Conservation (phyloP, 1,139 yeast species). For the Pichia sp. region DNA sequence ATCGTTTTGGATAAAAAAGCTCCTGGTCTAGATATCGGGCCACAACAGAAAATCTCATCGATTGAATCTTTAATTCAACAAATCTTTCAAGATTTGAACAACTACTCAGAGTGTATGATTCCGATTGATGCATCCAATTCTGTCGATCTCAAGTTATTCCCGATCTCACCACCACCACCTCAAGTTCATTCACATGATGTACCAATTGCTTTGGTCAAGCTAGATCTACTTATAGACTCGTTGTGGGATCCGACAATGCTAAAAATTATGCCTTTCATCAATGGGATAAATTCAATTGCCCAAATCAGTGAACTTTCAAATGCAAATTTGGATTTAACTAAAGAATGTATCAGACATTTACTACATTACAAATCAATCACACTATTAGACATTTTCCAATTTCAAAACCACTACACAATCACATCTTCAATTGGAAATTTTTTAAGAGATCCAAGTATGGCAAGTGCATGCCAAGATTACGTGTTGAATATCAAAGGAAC, state of each 20-base stretch:
- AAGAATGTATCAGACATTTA: conserved; percentile 85
- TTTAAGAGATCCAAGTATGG: conserved; percentile 59
- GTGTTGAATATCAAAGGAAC: conserved; percentile 41
- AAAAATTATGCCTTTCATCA: conserved; percentile 75
- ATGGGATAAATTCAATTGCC: conserved; percentile 81
- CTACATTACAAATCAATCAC: conserved; percentile 85
- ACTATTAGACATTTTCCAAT: conserved; percentile 83
- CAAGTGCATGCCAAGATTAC: conserved; percentile 83
- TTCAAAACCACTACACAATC: conserved; percentile 82
- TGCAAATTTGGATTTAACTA: conserved; percentile 73
- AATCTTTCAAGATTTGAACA: conserved; percentile 86
- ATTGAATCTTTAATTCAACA: conserved; percentile 83
- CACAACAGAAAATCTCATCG: conserved; percentile 49
- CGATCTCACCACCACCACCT: conserved; percentile 81
- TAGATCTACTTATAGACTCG: conserved; percentile 70
- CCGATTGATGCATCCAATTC: conserved; percentile 89
- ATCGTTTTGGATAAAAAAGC: conserved; percentile 24
- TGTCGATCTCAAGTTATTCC: conserved; percentile 87
- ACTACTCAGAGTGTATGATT: conserved; percentile 91
- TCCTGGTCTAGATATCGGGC: conserved; percentile 26
- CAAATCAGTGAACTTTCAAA: conserved; percentile 76
- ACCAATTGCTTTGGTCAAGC: conserved; percentile 77
- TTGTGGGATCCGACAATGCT: conserved; percentile 98
- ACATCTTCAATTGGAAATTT: conserved; percentile 73
- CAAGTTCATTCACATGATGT: conserved; percentile 72